These are phyloP conservation scores for Takakia lepidozioides DNA, from an alignment of 225 moss, liverwort and hornwort genomes.

Conservation along the genomic window DNA sequence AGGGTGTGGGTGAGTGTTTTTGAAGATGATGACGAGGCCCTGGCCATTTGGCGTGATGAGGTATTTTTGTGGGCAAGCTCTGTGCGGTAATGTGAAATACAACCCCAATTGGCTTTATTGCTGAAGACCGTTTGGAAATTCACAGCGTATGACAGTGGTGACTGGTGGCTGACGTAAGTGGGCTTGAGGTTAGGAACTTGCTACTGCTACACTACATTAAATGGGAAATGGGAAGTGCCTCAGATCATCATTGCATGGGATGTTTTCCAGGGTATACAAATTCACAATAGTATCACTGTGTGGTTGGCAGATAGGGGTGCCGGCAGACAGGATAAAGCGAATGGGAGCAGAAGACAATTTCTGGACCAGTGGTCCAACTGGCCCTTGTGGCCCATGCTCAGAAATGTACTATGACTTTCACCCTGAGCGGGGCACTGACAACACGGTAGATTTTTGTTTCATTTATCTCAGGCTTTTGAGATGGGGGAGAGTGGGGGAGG, in stretches of 20 bases:
- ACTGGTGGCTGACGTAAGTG: neutral
- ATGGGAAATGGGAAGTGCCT: too few relatives aligned
- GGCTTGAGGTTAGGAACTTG: neutral
- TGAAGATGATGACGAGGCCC: constrained; percentile 74
- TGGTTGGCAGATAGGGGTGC: constrained; percentile 63
- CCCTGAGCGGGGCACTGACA: constrained; percentile 63
- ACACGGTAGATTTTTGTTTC: constrained; percentile 46
- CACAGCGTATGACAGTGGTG: too few relatives aligned
- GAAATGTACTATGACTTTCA: constrained; percentile 98
- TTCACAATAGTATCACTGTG: too few relatives aligned
- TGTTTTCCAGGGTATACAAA: too few relatives aligned
- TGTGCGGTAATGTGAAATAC: too few relatives aligned
- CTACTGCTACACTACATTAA: too few relatives aligned
- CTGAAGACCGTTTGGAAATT: too few relatives aligned
- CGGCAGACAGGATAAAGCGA: constrained; percentile 68
- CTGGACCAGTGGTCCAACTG: constrained; percentile 92
- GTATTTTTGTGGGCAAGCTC: constrained; percentile 15
- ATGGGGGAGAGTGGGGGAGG: too few relatives aligned
- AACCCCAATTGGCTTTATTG: too few relatives aligned
- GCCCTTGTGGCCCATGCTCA: constrained; percentile 96
- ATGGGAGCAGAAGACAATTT: constrained; percentile 99
- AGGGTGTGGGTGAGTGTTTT: constrained; percentile 83
- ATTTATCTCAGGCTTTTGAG: too few relatives aligned
- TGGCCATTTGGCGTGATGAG: constrained; percentile 81
- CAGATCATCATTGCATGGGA: too few relatives aligned